These are phyloP conservation scores for Lachnum nothofagi DNA, from an alignment of 2,329 filamentous ascomycete genomes.

Conservation along the genomic window DNA sequence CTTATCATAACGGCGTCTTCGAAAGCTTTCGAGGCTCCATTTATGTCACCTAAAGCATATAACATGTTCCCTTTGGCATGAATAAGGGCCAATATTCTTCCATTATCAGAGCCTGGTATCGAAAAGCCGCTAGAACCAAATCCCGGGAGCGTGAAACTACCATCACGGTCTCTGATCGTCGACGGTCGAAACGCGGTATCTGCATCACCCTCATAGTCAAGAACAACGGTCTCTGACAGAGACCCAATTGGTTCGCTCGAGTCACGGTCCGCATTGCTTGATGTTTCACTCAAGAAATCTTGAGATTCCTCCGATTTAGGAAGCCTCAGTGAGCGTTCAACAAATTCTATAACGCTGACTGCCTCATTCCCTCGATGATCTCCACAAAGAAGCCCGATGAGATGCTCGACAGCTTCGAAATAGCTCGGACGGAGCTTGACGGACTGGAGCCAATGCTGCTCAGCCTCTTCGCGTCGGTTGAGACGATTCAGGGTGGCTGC, in stretches of 20 bases:
- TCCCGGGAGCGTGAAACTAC: constrained; percentile 32
- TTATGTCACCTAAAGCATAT: constrained; percentile 80
- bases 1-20: constrained; percentile 92
- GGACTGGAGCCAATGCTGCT: constrained; percentile 79
- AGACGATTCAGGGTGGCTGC: constrained; percentile 84
- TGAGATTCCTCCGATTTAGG: constrained; percentile 42
- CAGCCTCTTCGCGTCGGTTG: constrained; percentile 74
- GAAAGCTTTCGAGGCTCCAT: constrained; percentile 77
- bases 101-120: constrained; percentile 81
- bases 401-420: constrained; percentile 90
- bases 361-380: constrained; percentile 79
- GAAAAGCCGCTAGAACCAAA: constrained; percentile 80
- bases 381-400: constrained; percentile 79
- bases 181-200: constrained; percentile 19
- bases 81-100: constrained; percentile 84
- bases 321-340: constrained; percentile 67
- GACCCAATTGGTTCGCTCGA: constrained; percentile 23
- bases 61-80: constrained; percentile 99
- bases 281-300: constrained; percentile 55
- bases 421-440: constrained; percentile 79
- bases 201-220: constrained; percentile 29
- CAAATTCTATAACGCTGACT: constrained; percentile 77
- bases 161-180: constrained; percentile 16
- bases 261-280: constrained; percentile 43
- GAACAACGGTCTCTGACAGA: constrained; percentile 25